phyloP scores from a whole-genome alignment of 2,329 filamentous ascomycete species.

The Ophiocordyceps camponoti-rufipedis region DNA sequence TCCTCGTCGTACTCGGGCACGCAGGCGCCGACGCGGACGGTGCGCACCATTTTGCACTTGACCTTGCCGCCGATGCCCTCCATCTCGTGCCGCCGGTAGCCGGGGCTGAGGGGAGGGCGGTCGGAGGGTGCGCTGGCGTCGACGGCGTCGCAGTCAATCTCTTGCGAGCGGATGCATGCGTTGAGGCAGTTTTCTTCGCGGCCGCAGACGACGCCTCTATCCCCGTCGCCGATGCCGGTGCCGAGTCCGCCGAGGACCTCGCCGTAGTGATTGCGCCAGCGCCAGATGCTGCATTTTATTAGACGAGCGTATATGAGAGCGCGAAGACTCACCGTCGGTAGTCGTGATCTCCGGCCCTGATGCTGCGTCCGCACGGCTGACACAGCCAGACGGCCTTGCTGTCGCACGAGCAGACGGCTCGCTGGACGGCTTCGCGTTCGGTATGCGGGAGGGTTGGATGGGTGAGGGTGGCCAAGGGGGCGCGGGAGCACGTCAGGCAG shows the following conservation, averaged over 20 bases:
- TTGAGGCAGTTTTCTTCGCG: slow-evolving; percentile 61
- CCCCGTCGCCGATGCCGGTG: slow-evolving; percentile 73
- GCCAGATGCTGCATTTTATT: slow-evolving; percentile 46
- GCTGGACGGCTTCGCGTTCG: slow-evolving; percentile 35
- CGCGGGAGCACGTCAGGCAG: slow-evolving; percentile 56
- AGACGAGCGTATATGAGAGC: background rate
- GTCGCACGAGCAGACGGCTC: slow-evolving; percentile 32
- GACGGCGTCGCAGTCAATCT: slow-evolving; percentile 72
- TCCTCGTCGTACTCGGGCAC: slow-evolving; percentile 80
- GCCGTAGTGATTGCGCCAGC: slow-evolving; percentile 73
- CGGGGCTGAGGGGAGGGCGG: slow-evolving; percentile 36
- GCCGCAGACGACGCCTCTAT: slow-evolving; percentile 76
- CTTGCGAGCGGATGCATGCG: slow-evolving; percentile 59
- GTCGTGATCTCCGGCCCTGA: slow-evolving; percentile 40
- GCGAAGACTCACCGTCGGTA: slow-evolving; percentile 33
- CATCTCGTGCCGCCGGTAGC: slow-evolving; percentile 75
- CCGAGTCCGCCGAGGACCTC: slow-evolving; percentile 65
- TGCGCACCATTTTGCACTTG: slow-evolving; percentile 73
- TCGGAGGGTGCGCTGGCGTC: too few species aligned
- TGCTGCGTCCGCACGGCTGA: slow-evolving; percentile 58
- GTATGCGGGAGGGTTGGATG: slow-evolving; percentile 22
- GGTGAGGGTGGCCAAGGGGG: slow-evolving; percentile 42
- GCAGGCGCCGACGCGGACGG: slow-evolving; percentile 63
- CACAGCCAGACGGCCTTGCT: slow-evolving; percentile 62
- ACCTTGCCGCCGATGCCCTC: slow-evolving; percentile 78